Conservation (phyloP, 2,329 filamentous ascomycete genomes). For the Karstenula rhodostoma region DNA sequence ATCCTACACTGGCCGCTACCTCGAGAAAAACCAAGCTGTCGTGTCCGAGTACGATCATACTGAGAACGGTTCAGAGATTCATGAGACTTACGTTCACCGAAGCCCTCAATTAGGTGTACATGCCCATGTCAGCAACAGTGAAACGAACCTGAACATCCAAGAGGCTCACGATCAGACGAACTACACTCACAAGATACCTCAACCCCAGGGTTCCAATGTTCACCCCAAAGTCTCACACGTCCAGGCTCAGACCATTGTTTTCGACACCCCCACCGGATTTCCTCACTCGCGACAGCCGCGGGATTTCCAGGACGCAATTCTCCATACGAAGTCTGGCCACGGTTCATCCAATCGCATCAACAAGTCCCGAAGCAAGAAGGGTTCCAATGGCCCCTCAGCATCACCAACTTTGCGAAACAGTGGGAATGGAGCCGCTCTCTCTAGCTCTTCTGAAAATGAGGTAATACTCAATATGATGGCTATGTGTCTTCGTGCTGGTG, state of each 20-base stretch:
- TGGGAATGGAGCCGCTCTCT: not conserved
- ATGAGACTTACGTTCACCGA: not conserved
- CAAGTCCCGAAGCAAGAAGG: conserved; percentile 13
- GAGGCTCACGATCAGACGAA: not conserved
- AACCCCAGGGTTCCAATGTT: not conserved
- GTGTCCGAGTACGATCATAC: not conserved
- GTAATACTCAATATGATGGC: conserved; percentile 6
- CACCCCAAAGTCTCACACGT: too few species aligned
- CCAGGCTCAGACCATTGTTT: not conserved
- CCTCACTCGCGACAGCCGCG: not conserved
- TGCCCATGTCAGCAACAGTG: not conserved
- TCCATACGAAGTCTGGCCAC: conserved; percentile 10
- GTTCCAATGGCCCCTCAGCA: not conserved
- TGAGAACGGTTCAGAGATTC: not conserved
- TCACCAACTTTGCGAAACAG: not conserved
- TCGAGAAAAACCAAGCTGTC: not conserved
- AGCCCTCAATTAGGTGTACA: not conserved
- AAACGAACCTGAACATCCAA: not conserved
- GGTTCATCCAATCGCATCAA: conserved; percentile 8
- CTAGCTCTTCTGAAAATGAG: conserved; percentile 6
- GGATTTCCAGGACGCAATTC: not conserved
- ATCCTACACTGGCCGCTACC: not conserved
- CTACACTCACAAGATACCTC: not conserved
- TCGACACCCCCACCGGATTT: not conserved
- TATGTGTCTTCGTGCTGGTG: conserved; percentile 3